Evolutionary conservation across 2,329 filamentous ascomycete genomes (phyloP).

Genomic region (Epichloe amarillans): DNA sequence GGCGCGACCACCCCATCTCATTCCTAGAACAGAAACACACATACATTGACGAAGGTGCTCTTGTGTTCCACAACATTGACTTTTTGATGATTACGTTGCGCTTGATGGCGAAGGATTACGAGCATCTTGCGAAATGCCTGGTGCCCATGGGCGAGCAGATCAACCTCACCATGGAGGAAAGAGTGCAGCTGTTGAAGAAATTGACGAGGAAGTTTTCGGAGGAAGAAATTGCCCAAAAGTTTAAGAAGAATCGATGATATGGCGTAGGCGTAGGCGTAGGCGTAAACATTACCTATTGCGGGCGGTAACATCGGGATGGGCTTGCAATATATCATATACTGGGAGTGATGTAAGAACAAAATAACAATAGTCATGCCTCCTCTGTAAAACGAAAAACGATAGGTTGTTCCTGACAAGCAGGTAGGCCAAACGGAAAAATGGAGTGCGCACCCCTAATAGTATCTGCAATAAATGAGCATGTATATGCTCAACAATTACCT

Average conservation of each 20-base stretch:
- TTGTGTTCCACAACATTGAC: constrained; percentile 72
- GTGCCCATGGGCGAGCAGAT: constrained; percentile 65
- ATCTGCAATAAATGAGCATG: no score
- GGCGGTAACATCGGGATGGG: background rate
- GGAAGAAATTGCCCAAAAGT: constrained; percentile 49
- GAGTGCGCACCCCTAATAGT: no score
- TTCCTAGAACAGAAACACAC: constrained; percentile 57
- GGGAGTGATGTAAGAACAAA: background rate
- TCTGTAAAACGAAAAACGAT: no score
- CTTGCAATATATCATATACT: background rate
- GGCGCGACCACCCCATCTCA: constrained; percentile 64
- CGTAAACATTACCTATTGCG: background rate
- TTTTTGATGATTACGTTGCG: constrained; percentile 63
- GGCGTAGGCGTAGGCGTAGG: background rate
- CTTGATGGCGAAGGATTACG: constrained; percentile 58
- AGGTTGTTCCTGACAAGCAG: no score
- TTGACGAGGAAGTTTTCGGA: constrained; percentile 55
- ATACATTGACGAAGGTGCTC: constrained; percentile 53
- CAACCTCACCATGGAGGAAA: constrained; percentile 48
- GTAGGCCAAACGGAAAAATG: no score
- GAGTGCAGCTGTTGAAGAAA: constrained; percentile 45
- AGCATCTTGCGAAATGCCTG: constrained; percentile 52
- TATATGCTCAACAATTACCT: no score
- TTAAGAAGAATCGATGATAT: constrained; percentile 14
- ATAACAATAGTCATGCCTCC: background rate